phyloP scores from a whole-genome alignment of 768 basidiomycete species.

The Piloderma croceum region DNA sequence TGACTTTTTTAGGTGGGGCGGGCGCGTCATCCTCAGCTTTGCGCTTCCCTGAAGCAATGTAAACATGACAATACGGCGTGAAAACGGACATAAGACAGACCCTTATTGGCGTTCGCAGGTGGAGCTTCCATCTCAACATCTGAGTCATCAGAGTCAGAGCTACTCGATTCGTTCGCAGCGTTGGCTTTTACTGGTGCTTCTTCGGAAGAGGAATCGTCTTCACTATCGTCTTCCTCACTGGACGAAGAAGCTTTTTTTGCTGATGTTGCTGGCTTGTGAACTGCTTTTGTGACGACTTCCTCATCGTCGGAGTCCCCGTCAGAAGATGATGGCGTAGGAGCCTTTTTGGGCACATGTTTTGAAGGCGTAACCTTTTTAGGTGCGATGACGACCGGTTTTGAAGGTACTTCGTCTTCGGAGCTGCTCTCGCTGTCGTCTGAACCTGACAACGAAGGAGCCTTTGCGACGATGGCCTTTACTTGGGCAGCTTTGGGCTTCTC shows the following conservation, averaged over 20 bases:
- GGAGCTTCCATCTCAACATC: conserved; percentile 60
- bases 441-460: conserved; percentile 30
- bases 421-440: conserved; percentile 31
- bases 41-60: conserved; percentile 60
- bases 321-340: conserved; percentile 23
- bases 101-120: conserved; percentile 29
- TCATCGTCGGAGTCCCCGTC: conserved; percentile 24
- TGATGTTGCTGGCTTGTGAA: too few species aligned
- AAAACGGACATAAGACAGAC: conserved; percentile 22
- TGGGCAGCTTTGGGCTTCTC: conserved; percentile 54
- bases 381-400: conserved; percentile 13
- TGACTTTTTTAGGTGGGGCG: conserved; percentile 74
- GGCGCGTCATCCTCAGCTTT: conserved; percentile 66
- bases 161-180: conserved; percentile 10
- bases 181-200: conserved; percentile 2
- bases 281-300: conserved; percentile 17
- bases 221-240: conserved; percentile 15
- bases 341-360: conserved; percentile 19
- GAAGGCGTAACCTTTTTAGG: conserved; percentile 8
- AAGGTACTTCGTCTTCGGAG: conserved; percentile 14
- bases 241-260: conserved; percentile 12
- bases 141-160: conserved; percentile 36
- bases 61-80: conserved; percentile 2
- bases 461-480: conserved; percentile 34
- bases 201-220: conserved; percentile 14